Evolutionary conservation across 2,329 filamentous ascomycete species (phyloP).

Genomic region (Paecilomyces niveus): DNA sequence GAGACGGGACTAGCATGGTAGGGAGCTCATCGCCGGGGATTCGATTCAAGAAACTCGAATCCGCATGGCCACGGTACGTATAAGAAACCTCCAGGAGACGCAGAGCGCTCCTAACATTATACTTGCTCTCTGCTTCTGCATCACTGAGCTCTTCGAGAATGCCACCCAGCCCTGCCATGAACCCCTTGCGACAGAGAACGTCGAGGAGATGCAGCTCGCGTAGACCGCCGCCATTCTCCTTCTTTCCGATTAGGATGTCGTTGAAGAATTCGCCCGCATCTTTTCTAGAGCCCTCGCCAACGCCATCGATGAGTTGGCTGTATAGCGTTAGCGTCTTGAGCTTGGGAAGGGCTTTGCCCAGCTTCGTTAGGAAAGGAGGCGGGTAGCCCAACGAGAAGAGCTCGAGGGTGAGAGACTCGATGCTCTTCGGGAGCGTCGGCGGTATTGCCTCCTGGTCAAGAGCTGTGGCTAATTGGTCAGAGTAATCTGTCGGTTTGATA

Average conservation of each 20-base stretch:
- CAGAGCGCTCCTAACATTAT: conserved; percentile 18
- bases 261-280: conserved; percentile 38
- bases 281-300: conserved; percentile 26
- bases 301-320: conserved; percentile 40
- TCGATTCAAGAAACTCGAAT: conserved; percentile 35
- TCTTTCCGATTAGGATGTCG: conserved; percentile 1
- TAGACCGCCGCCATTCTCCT: conserved; percentile 23
- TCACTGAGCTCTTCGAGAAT: conserved; percentile 11
- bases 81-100: conserved; percentile 43
- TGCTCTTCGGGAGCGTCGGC: conserved; percentile 30
- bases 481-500: conserved; percentile 43
- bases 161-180: conserved; percentile 26
- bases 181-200: conserved; percentile 36
- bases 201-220: conserved; percentile 42
- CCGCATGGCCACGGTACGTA: conserved; percentile 38
- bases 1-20: conserved; percentile 25
- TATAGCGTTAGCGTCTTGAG: conserved; percentile 40
- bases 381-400: conserved; percentile 44
- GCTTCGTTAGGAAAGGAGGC: conserved; percentile 33
- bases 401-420: conserved; percentile 41
- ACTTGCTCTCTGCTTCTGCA: neutral
- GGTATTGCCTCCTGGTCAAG: conserved; percentile 11
- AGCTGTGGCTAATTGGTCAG: conserved; percentile 25
- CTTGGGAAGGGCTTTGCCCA: conserved; percentile 34
- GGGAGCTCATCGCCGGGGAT: conserved; percentile 32